Conservation (phyloP, 371 early-diverging fungal species). For the Mortierella sp. region DNA sequence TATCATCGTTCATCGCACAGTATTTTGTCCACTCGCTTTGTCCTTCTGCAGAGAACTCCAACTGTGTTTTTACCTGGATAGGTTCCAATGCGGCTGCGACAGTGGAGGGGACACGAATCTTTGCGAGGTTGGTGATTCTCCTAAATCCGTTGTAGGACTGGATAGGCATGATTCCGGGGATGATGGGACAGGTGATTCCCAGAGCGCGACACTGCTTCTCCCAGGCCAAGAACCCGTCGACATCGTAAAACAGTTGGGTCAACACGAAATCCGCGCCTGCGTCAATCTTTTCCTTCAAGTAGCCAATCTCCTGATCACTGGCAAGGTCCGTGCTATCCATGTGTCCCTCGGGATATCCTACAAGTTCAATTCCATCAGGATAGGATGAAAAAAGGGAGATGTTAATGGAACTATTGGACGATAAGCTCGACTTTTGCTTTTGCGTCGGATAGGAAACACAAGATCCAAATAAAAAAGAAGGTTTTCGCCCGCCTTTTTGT, state of each 20-base stretch:
- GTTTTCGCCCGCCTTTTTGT: background rate
- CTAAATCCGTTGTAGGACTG: conserved; percentile 93
- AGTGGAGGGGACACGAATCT: conserved; percentile 81
- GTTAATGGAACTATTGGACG: background rate
- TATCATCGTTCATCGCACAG: background rate
- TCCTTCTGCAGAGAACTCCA: no score
- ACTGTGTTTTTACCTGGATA: conserved; percentile 72
- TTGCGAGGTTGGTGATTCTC: conserved; percentile 86
- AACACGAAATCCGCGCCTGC: conserved; percentile 96
- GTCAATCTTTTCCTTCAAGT: conserved; percentile 88
- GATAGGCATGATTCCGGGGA: conserved; percentile 96
- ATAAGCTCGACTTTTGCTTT: background rate
- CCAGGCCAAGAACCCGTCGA: conserved; percentile 84
- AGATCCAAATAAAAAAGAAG: background rate
- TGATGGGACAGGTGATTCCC: conserved; percentile 88
- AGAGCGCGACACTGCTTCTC: conserved; percentile 73
- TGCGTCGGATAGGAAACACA: background rate
- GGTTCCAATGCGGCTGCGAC: conserved; percentile 80
- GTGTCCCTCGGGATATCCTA: conserved; percentile 96
- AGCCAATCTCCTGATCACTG: conserved; percentile 67
- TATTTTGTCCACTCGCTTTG: no score
- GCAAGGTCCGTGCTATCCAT: conserved; percentile 68
- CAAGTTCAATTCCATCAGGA: background rate
- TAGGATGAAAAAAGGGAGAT: background rate
- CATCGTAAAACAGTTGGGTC: conserved; percentile 94